Evolutionary conservation across 371 early-diverging fungal genomes (phyloP).

Genomic region (Mucor velutinosus): DNA sequence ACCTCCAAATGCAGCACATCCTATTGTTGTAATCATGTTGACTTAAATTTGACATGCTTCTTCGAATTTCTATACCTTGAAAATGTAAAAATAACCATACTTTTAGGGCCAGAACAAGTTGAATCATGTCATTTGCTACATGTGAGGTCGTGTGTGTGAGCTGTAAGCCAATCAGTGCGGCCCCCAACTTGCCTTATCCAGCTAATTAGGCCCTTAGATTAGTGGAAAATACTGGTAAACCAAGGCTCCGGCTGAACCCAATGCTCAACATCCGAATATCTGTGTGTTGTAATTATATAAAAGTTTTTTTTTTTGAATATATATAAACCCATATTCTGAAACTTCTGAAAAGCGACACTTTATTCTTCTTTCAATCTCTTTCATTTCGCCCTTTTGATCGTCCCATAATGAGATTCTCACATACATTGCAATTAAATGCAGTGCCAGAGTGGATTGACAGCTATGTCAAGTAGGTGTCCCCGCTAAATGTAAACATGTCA

Average conservation of each 20-base stretch:
- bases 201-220: background rate
- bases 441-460: slow-evolving; percentile 91
- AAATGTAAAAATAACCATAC: background rate
- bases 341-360: background rate
- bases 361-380: background rate
- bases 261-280: background rate
- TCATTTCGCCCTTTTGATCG: background rate
- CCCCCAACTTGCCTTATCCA: background rate
- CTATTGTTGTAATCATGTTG: background rate
- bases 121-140: slow-evolving; percentile 1
- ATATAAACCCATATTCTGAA: background rate
- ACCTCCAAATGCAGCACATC: background rate
- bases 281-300: background rate
- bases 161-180: background rate
- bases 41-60: background rate
- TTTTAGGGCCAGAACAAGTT: background rate
- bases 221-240: background rate
- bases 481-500: background rate
- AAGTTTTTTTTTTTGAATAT: slow-evolving; percentile 3
- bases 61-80: background rate
- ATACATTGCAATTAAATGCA: slow-evolving; percentile 85
- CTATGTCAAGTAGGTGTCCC: slow-evolving; percentile 63
- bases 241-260: slow-evolving; percentile 12
- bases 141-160: slow-evolving; percentile 7
- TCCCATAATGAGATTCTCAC: slow-evolving; percentile 84